phyloP scores from a whole-genome alignment of 1,139 yeast species.

The Hemisphaericaspora xylanilytica region DNA sequence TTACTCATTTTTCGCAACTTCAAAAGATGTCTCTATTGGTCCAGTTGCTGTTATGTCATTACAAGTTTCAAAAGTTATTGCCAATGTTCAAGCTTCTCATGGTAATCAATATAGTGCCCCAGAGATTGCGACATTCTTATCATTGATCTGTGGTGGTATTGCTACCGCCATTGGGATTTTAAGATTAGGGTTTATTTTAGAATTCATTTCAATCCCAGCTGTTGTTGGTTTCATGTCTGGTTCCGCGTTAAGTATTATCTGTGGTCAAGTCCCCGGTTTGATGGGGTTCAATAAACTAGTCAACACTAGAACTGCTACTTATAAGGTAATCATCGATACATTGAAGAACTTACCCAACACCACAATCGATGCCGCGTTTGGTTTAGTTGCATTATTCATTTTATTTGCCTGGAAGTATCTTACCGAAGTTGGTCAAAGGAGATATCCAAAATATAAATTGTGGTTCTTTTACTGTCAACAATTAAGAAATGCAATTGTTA shows the following conservation, averaged over 20 bases:
- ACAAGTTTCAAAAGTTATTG: conserved; percentile 77
- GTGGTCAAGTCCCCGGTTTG: conserved; percentile 84
- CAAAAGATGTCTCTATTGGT: conserved; percentile 93
- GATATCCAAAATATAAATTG: conserved; percentile 59
- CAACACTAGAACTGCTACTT: conserved; percentile 72
- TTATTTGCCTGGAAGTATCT: conserved; percentile 66
- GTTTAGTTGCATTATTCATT: conserved; percentile 67
- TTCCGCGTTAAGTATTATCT: conserved; percentile 77
- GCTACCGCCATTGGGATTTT: conserved; percentile 79
- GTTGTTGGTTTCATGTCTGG: conserved; percentile 96
- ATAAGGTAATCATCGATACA: conserved; percentile 65
- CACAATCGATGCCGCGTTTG: conserved; percentile 83
- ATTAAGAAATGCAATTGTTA: conserved; percentile 76
- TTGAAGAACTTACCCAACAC: conserved; percentile 69
- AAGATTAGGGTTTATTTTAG: conserved; percentile 84
- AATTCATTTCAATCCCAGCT: conserved; percentile 87
- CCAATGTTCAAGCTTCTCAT: conserved; percentile 48
- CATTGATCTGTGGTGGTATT: conserved; percentile 81
- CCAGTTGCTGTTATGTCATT: conserved; percentile 97
- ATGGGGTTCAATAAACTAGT: conserved; percentile 71
- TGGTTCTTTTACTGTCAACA: conserved; percentile 70
- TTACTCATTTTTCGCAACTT: conserved; percentile 88
- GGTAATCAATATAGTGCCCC: conserved; percentile 51
- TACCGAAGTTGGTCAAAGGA: conserved; percentile 56
- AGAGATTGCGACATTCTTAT: conserved; percentile 74